phyloP scores from a whole-genome alignment of 371 early-diverging fungal species.

The Gilbertella persicaria region DNA sequence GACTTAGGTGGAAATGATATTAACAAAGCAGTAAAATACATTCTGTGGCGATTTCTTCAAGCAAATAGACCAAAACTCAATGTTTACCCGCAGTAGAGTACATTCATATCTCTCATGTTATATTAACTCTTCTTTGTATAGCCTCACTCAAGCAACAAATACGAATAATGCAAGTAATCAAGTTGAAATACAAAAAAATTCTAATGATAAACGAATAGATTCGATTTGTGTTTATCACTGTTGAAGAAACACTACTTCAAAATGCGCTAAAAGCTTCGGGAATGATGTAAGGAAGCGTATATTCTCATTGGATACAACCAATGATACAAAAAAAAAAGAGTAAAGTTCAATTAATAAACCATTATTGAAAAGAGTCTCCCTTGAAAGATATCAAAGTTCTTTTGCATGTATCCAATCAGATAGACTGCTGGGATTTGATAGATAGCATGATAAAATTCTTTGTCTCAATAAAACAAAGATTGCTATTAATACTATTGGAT shows the following conservation, averaged over 20 bases:
- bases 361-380: too few relatives aligned
- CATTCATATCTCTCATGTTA: background rate
- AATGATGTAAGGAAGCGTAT: conserved; percentile 71
- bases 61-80: conserved; percentile 72
- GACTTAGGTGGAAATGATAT: conserved; percentile 54
- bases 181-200: too few relatives aligned
- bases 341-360: too few relatives aligned
- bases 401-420: too few relatives aligned
- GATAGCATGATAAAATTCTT: too few relatives aligned
- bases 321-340: too few relatives aligned
- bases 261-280: conserved; percentile 68
- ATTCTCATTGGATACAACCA: too few relatives aligned
- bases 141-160: conserved; percentile 77
- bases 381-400: too few relatives aligned
- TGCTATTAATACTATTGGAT: too few relatives aligned
- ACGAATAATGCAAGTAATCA: conserved; percentile 66
- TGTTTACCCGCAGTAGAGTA: conserved; percentile 74
- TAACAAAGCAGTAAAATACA: conserved; percentile 76
- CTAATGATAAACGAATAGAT: too few relatives aligned
- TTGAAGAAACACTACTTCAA: conserved; percentile 76
- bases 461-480: too few relatives aligned
- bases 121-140: conserved; percentile 15
- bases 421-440: too few relatives aligned
- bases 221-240: conserved; percentile 73
- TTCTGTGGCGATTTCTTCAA: conserved; percentile 76